phyloP scores from a whole-genome alignment of 176 grass and related monocot species.

The Carex myosuroides region DNA sequence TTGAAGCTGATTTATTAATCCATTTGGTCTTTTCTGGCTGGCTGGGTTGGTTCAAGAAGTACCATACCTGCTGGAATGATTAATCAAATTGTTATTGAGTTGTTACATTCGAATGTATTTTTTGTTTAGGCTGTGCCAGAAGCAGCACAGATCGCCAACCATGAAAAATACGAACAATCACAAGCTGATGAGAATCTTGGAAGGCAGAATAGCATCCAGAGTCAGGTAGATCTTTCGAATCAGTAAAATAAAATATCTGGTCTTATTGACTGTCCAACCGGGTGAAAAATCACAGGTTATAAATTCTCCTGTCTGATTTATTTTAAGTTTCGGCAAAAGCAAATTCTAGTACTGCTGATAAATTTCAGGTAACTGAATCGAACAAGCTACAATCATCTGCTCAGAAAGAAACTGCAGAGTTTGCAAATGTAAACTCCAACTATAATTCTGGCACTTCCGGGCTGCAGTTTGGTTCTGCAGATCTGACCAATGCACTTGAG shows the following conservation, averaged over 20 bases:
- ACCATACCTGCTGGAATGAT: background rate
- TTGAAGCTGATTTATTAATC: background rate
- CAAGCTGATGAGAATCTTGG: slow-evolving; percentile 38
- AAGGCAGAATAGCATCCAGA: slow-evolving; percentile 25
- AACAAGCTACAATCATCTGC: slow-evolving; percentile 34
- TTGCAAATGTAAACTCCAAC: slow-evolving; percentile 26
- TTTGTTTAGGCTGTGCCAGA: slow-evolving; percentile 45
- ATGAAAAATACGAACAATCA: slow-evolving; percentile 48
- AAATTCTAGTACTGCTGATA: background rate
- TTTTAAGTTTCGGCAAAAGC: background rate
- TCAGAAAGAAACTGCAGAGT: slow-evolving; percentile 34
- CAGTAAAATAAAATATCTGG: slow-evolving; percentile 38
- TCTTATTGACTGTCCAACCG: slow-evolving; percentile 22
- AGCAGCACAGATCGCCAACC: slow-evolving; percentile 35
- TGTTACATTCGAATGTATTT: background rate
- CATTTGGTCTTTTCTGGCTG: background rate
- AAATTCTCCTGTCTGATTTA: background rate
- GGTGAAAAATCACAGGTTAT: slow-evolving; percentile 55
- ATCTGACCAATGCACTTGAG: slow-evolving; percentile 50
- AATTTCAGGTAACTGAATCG: slow-evolving; percentile 37
- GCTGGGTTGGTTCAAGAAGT: background rate
- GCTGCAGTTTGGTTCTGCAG: slow-evolving; percentile 36
- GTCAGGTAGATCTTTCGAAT: slow-evolving; percentile 38
- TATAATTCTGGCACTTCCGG: slow-evolving; percentile 29
- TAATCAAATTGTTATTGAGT: background rate